Evolutionary conservation across 495 filamentous ascomycete species (phyloP).

Genomic region (Xylaria scruposa): DNA sequence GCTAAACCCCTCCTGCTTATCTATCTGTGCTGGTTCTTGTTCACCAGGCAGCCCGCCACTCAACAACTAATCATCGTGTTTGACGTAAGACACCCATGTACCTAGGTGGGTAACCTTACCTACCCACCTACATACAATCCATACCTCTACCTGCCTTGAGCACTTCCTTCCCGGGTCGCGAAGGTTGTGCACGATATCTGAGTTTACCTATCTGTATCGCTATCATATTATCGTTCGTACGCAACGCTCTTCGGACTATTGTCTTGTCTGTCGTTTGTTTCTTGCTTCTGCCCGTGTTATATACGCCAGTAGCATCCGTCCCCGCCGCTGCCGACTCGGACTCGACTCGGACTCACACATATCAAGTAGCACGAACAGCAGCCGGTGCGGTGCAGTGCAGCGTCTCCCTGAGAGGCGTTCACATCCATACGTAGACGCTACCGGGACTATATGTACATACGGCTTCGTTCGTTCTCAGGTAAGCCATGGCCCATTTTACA

Average conservation of each 20-base stretch:
- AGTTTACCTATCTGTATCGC: neutral
- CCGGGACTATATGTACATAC: neutral
- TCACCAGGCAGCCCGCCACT: conserved; percentile 16
- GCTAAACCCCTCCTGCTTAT: conserved; percentile 19
- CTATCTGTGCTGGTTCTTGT: conserved; percentile 15
- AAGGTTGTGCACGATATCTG: neutral
- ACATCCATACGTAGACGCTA: neutral
- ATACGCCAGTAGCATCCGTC: neutral
- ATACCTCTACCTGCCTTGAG: conserved; percentile 3
- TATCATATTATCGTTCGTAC: neutral
- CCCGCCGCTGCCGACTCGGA: neutral
- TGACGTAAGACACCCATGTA: conserved; percentile 12
- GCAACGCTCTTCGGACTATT: neutral
- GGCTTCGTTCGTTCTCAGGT: neutral
- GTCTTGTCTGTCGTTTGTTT: neutral
- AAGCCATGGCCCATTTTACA: neutral
- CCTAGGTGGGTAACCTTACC: neutral
- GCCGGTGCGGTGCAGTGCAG: neutral
- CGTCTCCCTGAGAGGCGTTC: neutral
- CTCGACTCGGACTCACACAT: neutral
- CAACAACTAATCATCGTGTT: neutral
- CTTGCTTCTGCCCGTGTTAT: neutral
- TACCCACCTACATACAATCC: neutral
- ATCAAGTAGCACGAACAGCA: conserved; percentile 2
- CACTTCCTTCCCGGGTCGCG: neutral